Percentiles rank a stretch among this genome's conserved stretches.
phyloP scores from a whole-genome alignment of 148 eudicot genomes.

The Fagopyrum tataricum region DNA sequence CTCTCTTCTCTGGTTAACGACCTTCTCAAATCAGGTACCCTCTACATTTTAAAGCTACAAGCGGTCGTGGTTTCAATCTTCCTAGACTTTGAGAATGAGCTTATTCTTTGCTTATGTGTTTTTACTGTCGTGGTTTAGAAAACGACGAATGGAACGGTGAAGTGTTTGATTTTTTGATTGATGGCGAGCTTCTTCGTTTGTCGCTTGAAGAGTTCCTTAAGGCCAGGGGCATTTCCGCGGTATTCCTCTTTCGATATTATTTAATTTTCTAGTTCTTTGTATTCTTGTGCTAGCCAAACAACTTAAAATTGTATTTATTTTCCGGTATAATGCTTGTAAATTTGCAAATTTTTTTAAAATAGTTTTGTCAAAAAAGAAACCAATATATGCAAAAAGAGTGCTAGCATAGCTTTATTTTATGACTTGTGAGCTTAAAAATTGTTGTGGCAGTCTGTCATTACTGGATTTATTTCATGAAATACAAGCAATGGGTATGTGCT shows the following conservation, averaged over 20 bases:
- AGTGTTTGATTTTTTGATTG: conserved; percentile 79
- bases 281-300: not conserved
- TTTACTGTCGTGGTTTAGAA: conserved; percentile 24
- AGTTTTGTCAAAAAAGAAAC: not conserved
- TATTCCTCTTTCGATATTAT: conserved; percentile 21
- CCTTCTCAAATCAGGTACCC: conserved; percentile 48
- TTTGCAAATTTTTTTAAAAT: not conserved
- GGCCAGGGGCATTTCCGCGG: conserved; percentile 85
- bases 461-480: not conserved
- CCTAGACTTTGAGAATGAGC: not conserved
- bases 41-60: not conserved
- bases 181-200: conserved; percentile 86
- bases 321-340: too few species aligned
- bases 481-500: not conserved
- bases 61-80: not conserved
- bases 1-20: conserved; percentile 70
- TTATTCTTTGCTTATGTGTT: not conserved
- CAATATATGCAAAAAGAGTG: not conserved
- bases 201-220: conserved; percentile 80
- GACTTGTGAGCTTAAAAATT: not conserved
- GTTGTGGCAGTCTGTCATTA: not conserved
- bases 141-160: conserved; percentile 65
- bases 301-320: not conserved
- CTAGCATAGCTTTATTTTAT: not conserved
- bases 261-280: not conserved